Percentiles rank a stretch among this genome's conserved stretches.
These are phyloP conservation scores for Vigna hirtella DNA, from an alignment of 306 rosid species.

Conservation along the genomic window DNA sequence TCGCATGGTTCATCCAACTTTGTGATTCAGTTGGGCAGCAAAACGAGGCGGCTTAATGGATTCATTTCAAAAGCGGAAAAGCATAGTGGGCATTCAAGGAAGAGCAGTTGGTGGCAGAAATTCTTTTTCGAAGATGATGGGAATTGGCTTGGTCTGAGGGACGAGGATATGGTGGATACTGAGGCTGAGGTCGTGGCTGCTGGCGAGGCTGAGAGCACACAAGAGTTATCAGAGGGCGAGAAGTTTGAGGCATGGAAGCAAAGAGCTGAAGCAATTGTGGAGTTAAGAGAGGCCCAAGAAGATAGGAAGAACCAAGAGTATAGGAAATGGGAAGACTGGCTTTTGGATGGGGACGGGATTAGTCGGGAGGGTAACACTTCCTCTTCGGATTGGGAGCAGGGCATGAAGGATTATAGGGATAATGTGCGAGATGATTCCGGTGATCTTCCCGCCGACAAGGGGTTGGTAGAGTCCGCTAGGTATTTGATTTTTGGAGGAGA, in stretches of 20 bases:
- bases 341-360: slow-evolving; percentile 47
- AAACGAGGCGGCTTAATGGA: slow-evolving; percentile 45
- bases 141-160: slow-evolving; percentile 85
- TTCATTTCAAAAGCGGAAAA: slow-evolving; percentile 64
- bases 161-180: slow-evolving; percentile 66
- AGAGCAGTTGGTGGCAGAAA: slow-evolving; percentile 80
- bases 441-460: slow-evolving; percentile 52
- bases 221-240: slow-evolving; percentile 54
- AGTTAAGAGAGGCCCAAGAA: slow-evolving; percentile 82
- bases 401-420: slow-evolving; percentile 49
- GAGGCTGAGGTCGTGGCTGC: slow-evolving; percentile 46
- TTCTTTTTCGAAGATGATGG: slow-evolving; percentile 80
- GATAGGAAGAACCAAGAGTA: slow-evolving; percentile 66
- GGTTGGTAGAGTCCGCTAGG: slow-evolving; percentile 62
- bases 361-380: slow-evolving; percentile 36
- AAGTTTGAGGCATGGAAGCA: slow-evolving; percentile 93
- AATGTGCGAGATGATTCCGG: slow-evolving; percentile 45
- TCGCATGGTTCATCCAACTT: slow-evolving; percentile 45
- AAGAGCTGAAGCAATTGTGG: slow-evolving; percentile 89
- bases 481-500: slow-evolving; percentile 56
- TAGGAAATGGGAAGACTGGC: slow-evolving; percentile 92
- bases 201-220: slow-evolving; percentile 28
- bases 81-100: slow-evolving; percentile 46
- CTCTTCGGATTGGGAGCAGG: slow-evolving; percentile 60
- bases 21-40: slow-evolving; percentile 45